Evolutionary conservation across 1,284 basidiomycete species (phyloP).

Genomic region (Flammula alnicola): DNA sequence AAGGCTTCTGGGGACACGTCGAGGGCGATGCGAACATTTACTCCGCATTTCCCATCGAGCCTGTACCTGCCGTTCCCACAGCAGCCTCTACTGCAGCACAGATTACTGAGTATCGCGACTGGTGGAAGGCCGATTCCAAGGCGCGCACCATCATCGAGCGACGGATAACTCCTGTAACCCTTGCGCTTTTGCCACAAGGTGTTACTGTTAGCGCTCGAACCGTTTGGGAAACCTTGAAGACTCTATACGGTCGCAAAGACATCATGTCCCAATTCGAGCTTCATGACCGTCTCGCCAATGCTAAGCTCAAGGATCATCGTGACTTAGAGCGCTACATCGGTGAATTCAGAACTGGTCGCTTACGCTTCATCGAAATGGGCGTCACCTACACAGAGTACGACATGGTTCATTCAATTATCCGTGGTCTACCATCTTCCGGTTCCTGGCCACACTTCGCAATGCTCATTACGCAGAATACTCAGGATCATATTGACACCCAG

Average conservation of each 20-base stretch:
- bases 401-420: conserved; percentile 14
- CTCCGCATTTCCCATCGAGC: too few species aligned
- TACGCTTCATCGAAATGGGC: too few species aligned
- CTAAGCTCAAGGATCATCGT: conserved; percentile 10
- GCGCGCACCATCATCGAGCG: too few species aligned
- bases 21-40: too few species aligned
- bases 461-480: conserved; percentile 8
- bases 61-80: too few species aligned
- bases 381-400: conserved; percentile 10
- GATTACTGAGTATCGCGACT: too few species aligned
- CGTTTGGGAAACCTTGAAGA: conserved; percentile 3
- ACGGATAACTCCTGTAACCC: too few species aligned
- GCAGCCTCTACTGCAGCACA: too few species aligned
- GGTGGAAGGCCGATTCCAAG: too few species aligned
- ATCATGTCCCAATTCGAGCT: conserved; percentile 10
- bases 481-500: conserved; percentile 8
- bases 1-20: too few species aligned
- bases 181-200: too few species aligned
- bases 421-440: conserved; percentile 4
- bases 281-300: not conserved
- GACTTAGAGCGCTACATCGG: conserved; percentile 5
- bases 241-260: not conserved
- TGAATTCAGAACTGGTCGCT: conserved; percentile 6
- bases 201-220: conserved; percentile 4
- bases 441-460: conserved; percentile 10